Evolutionary conservation across 2,329 filamentous ascomycete genomes (phyloP).

Genomic region (Stylonectria norvegica): DNA sequence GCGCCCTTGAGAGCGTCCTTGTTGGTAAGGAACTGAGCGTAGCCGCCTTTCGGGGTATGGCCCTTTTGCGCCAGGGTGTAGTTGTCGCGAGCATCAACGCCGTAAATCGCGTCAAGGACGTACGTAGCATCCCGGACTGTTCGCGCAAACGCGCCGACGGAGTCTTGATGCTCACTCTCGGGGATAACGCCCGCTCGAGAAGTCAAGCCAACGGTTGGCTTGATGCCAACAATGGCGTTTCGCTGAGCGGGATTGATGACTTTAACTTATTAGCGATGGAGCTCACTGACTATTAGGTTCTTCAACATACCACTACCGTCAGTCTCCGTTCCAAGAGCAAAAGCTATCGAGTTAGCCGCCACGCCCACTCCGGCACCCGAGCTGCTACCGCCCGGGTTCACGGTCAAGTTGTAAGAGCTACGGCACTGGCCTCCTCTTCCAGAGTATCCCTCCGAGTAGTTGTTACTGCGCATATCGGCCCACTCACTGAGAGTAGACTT

Average conservation of each 20-base stretch:
- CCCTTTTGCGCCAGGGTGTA: slow-evolving; percentile 59
- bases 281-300: background rate
- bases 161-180: slow-evolving; percentile 65
- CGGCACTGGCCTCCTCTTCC: slow-evolving; percentile 61
- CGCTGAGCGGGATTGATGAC: slow-evolving; percentile 70
- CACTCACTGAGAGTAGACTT: slow-evolving; percentile 71
- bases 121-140: slow-evolving; percentile 67
- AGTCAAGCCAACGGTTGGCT: slow-evolving; percentile 71
- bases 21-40: slow-evolving; percentile 52
- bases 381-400: slow-evolving; percentile 66
- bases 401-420: slow-evolving; percentile 65
- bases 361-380: slow-evolving; percentile 65
- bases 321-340: slow-evolving; percentile 71
- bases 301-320: slow-evolving; percentile 57
- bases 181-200: slow-evolving; percentile 63
- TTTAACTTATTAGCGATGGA: slow-evolving; percentile 8
- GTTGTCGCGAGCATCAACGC: slow-evolving; percentile 60
- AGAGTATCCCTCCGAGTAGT: slow-evolving; percentile 67
- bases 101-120: slow-evolving; percentile 65
- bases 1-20: slow-evolving; percentile 56
- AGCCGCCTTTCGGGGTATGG: slow-evolving; percentile 54
- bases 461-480: slow-evolving; percentile 67
- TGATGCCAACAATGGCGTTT: slow-evolving; percentile 68
- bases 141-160: slow-evolving; percentile 63
- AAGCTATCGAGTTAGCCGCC: slow-evolving; percentile 58